Conservation (phyloP, 2,329 filamentous ascomycete genomes). For the Nothopassalora personata region DNA sequence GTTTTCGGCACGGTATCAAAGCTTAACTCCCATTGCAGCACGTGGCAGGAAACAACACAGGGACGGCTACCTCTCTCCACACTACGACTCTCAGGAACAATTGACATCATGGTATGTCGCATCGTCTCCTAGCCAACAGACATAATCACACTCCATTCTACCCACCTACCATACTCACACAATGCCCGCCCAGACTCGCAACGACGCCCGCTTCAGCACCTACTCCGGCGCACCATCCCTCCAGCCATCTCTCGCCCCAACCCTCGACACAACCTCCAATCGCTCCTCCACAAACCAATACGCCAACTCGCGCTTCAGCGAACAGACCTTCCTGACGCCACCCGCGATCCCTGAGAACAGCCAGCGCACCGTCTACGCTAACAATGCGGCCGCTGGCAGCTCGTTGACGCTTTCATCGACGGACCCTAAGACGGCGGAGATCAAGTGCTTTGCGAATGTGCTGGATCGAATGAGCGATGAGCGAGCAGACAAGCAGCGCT, state of each 20-base stretch:
- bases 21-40: background rate
- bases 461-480: conserved; percentile 88
- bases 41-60: background rate
- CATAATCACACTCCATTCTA: background rate
- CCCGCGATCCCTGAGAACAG: conserved; percentile 18
- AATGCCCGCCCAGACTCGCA: conserved; percentile 1
- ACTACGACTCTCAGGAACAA: background rate
- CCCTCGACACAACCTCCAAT: conserved; percentile 30
- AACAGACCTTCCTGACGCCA: conserved; percentile 19
- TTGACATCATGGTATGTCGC: background rate
- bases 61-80: background rate
- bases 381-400: conserved; percentile 19
- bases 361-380: conserved; percentile 13
- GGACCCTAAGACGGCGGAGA: conserved; percentile 55
- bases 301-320: conserved; percentile 18
- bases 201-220: conserved; percentile 35
- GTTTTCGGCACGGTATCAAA: background rate
- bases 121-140: background rate
- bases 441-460: conserved; percentile 72
- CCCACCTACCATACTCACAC: background rate
- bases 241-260: conserved; percentile 47
- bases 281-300: conserved; percentile 22
- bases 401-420: conserved; percentile 27
- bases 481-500: conserved; percentile 75
- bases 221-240: conserved; percentile 48